These are phyloP conservation scores for Ogataea pilisensis DNA, from an alignment of 805 yeast genomes.

Conservation along the genomic window DNA sequence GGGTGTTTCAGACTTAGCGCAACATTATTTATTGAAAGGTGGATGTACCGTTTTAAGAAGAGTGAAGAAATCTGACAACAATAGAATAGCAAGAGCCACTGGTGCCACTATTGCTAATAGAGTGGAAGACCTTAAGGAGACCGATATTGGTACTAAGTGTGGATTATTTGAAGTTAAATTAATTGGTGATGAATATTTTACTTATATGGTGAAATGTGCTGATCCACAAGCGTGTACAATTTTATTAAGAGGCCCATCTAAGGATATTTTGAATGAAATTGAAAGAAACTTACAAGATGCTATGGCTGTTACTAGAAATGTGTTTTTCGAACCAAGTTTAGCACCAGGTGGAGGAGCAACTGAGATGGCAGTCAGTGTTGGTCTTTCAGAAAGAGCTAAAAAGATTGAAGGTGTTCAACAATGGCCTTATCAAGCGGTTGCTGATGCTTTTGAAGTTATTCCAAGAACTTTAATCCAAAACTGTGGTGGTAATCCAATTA, in stretches of 20 bases:
- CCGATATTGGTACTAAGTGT: slow-evolving; percentile 85
- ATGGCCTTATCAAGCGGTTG: slow-evolving; percentile 99
- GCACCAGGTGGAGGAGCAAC: slow-evolving; percentile 99
- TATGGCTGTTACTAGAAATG: slow-evolving; percentile 95
- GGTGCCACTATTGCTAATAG: slow-evolving; percentile 98
- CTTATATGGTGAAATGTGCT: slow-evolving; percentile 74
- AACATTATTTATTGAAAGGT: slow-evolving; percentile 90
- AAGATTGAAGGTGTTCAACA: slow-evolving; percentile 91
- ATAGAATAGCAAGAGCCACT: slow-evolving; percentile 93
- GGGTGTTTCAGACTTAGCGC: slow-evolving; percentile 97
- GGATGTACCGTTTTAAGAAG: slow-evolving; percentile 91
- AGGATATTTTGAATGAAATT: slow-evolving; percentile 92
- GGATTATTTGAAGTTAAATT: slow-evolving; percentile 89
- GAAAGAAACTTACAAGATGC: slow-evolving; percentile 98
- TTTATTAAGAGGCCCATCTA: slow-evolving; percentile 91
- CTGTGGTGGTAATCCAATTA: slow-evolving; percentile 95
- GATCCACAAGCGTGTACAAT: slow-evolving; percentile 93
- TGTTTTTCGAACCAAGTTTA: slow-evolving; percentile 87
- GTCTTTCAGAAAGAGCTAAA: slow-evolving; percentile 85
- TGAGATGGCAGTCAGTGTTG: slow-evolving; percentile 95
- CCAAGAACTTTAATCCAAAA: slow-evolving; percentile 97
- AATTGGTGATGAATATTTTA: slow-evolving; percentile 96
- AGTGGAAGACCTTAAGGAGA: slow-evolving; percentile 87
- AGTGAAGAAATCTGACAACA: slow-evolving; percentile 91
- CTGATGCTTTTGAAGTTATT: slow-evolving; percentile 97